Evolutionary conservation across 306 rosid genomes (phyloP), one percentile per base, ranked within the genome.

Genomic region (Cucurbita argyrosperma): DNA sequence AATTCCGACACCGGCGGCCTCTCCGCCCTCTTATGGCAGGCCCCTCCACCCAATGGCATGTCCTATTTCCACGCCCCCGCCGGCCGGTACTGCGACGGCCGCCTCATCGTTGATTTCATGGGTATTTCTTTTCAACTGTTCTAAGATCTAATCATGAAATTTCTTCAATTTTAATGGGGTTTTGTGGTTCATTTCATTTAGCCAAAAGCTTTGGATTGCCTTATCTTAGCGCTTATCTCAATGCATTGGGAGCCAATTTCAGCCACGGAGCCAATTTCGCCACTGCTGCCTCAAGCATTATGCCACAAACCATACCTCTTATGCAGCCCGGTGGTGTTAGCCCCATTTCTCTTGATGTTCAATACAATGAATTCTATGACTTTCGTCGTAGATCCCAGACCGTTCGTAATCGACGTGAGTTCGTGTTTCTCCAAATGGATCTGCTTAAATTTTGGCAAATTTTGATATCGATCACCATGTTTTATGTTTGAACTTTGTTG

Each of bases 1-100:
- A 92, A 92, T 81, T 92, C 98, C n/a, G 96, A 90, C 89, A 92
- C 98, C 0, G 98, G 98, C 8, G 96, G 98, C 37, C 85, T 92
- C 39, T 88, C 98, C 19, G 96, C 98, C 7, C 89, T 89, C 5
- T 90, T 90, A 66, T 96, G 98, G 60, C 98, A 93, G 77, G 78
- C 89, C 5, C 77, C 58, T 15, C 78, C 85, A 10, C 98, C 98
- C 6, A 73, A 86, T 6, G 98, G 97, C 9, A 14, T 84, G 80
- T 80, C 97, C 72, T 78, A 14, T 77, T 94, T 94, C 80, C 88
- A 76, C 57, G 57, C 21, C 47, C 90, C 87, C 1, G 80, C 84
- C 1, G 87, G 90, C 9, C 86, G 96, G 23, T 90, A 92, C 82
- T 90, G 88, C 57, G 90, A 93, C 60, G 98, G 98, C 45, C 97